phyloP scores from a whole-genome alignment of 2,329 filamentous ascomycete species.

The Colletotrichum sp. region DNA sequence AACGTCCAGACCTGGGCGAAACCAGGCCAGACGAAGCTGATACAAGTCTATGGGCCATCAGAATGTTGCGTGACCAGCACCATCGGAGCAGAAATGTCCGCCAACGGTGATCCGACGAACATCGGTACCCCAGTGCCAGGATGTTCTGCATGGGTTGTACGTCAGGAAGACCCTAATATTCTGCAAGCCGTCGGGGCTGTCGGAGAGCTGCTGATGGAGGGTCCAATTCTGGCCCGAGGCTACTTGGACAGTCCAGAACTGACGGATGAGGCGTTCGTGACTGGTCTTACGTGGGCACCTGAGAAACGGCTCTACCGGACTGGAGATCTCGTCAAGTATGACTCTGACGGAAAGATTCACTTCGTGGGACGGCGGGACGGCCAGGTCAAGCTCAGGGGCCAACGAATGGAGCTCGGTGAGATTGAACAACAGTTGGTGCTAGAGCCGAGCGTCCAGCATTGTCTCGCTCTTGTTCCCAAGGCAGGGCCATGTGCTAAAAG shows the following conservation, averaged over 20 bases:
- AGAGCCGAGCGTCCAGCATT: background rate
- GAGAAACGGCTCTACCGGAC: conserved; percentile 72
- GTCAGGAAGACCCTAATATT: background rate
- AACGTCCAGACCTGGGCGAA: conserved; percentile 52
- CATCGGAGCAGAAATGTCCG: conserved; percentile 32
- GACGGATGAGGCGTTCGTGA: conserved; percentile 70
- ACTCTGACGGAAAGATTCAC: conserved; percentile 75
- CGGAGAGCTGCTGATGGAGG: conserved; percentile 26
- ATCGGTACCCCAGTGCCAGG: conserved; percentile 29
- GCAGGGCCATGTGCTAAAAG: background rate
- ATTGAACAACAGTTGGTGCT: conserved; percentile 56
- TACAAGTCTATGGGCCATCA: conserved; percentile 58
- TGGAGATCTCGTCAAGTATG: conserved; percentile 81
- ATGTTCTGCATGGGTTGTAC: conserved; percentile 20
- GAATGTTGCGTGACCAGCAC: conserved; percentile 48
- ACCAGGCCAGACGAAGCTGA: conserved; percentile 36
- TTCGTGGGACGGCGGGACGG: conserved; percentile 78
- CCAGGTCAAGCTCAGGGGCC: conserved; percentile 82
- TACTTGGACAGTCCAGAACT: conserved; percentile 71
- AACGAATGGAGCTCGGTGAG: conserved; percentile 79
- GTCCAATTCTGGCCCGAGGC: conserved; percentile 44
- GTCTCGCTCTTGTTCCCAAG: background rate
- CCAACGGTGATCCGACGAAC: conserved; percentile 44
- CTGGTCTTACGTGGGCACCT: conserved; percentile 69
- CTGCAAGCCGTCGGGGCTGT: conserved; percentile 17